A percentile compares a stretch with the other conserved stretches of the same genome.
phyloP scores from a whole-genome alignment of 2,329 filamentous ascomycete species.

The Aspergillus quadrilineatus region DNA sequence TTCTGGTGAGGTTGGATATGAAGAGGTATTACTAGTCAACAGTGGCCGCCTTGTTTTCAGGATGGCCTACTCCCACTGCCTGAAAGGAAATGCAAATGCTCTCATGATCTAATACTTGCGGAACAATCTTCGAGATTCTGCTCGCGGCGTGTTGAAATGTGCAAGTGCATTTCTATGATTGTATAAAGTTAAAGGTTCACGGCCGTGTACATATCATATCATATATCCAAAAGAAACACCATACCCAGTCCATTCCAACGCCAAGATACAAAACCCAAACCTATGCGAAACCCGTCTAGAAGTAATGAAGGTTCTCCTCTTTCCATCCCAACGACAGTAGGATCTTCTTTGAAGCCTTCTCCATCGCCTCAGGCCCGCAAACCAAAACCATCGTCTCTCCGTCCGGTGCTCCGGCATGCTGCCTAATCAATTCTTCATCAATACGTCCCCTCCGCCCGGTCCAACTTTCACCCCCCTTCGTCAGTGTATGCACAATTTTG shows the following conservation, averaged over 20 bases:
- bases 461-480: constrained; percentile 64
- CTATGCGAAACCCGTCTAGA: constrained; percentile 48
- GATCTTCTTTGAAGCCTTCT: constrained; percentile 62
- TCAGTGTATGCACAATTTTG: constrained; percentile 68
- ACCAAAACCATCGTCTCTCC: constrained; percentile 66
- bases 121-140: background rate
- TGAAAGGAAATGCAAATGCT: background rate
- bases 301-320: constrained; percentile 73
- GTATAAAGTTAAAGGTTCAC: background rate
- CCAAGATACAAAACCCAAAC: background rate
- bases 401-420: constrained; percentile 49
- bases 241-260: background rate
- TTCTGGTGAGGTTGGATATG: constrained; percentile 71
- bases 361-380: constrained; percentile 75
- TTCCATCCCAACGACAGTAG: constrained; percentile 66
- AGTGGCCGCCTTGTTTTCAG: background rate
- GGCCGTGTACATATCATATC: background rate
- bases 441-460: constrained; percentile 67
- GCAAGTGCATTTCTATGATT: constrained; percentile 5
- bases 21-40: constrained; percentile 59
- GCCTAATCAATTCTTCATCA: constrained; percentile 59
- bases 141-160: background rate
- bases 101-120: no score
- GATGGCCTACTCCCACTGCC: background rate
- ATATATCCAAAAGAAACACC: constrained; percentile 2